Evolutionary conservation across 1,139 yeast species (phyloP), one percentile per base, ranked within the genome.

Genomic region (Debaryomyces udenii): DNA sequence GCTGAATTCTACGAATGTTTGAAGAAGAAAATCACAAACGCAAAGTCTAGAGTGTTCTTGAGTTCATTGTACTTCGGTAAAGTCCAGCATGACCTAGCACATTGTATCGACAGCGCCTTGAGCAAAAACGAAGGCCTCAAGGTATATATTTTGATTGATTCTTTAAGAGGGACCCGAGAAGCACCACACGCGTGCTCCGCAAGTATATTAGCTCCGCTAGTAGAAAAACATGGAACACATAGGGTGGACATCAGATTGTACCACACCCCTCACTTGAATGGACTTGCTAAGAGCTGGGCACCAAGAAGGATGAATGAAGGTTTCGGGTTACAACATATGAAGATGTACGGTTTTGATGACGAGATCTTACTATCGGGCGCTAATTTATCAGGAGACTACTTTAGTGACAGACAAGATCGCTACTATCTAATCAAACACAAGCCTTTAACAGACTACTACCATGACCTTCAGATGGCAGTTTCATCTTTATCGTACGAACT

Each of bases 251-350:
- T 91, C 37, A 69, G 96, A 51, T 77, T 91, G 76, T 93, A 87
- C 61, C 96, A 87, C 52, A 93, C 99, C 0, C 99, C 99, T 0
- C 84, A 84, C 49, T 74, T 88, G 50, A 69, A 77, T 35, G 96
- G 96, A 0, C 57, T 86, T 44, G 75, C 79, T 43, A 81, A 83
- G 55, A 55, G 67, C 14, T 42, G 87, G 37, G 74, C 90, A 3
- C 99, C 99, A 0, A 84, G 78, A 44, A 74, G 99, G 47, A 74
- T 91, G 47, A 90, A 91, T 60, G 99, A 93, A 66, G 93, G 96
- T 6, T 78, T 77, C 66, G 99, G 99, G 0, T 72, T 93, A 40
- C 99, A 93, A 63, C 99, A 93, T 60, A 94, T 93, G 99, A 93
- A 93, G 62, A 75, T 94, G 30, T 93, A 93, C 59, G 99, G 99